Evolutionary conservation across 345 rosid genomes (phyloP), one percentile per base, ranked within the genome.

Genomic region (Ceriops tagal): DNA sequence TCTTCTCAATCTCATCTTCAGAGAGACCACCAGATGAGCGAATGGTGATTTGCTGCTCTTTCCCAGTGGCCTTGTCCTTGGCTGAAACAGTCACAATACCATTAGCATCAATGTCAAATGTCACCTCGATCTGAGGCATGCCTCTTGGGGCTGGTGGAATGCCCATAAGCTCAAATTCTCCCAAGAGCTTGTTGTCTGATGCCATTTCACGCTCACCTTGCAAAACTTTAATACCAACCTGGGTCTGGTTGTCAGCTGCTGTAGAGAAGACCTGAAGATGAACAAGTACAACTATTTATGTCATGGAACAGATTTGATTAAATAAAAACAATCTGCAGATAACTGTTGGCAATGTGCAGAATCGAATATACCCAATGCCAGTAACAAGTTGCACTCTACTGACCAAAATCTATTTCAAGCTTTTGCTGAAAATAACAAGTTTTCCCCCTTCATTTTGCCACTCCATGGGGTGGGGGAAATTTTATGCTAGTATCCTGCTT

Each of bases 11-110:
- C 66, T 77, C 80, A 58, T 71, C 76, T 37, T 77, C 80, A 20
- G 80, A 72, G 0, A 77, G 75, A 52, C 80, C 80, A 9, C 76
- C 76, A 10, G 80, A 77, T 58, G 80, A 77, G 1, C 73, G 55
- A 28, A 77, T 77, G 66, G 80, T 77, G 66, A 77, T 72, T 49
- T 77, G 80, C 30, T 77, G 80, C 10, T 72, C 80, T 68, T 70
- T 75, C 3, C 67, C 74, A 0, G 78, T 75, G 31, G 71, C 26
- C 49, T 75, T 75, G 70, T 78, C 81, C 78, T 71, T 78, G 30
- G 81, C 81, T 4, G 78, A 74, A 31, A 78, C 81, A n/a, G 78
- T 78, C 49, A 78, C 81, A 16, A 78, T 78, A 26, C 81, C 81
- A 58, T 78, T 78, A 43, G 81, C 81, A 63, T 78, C 81, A 37